Conservation (phyloP, 345 rosid genomes). For the Chamaenerion angustifolium region DNA sequence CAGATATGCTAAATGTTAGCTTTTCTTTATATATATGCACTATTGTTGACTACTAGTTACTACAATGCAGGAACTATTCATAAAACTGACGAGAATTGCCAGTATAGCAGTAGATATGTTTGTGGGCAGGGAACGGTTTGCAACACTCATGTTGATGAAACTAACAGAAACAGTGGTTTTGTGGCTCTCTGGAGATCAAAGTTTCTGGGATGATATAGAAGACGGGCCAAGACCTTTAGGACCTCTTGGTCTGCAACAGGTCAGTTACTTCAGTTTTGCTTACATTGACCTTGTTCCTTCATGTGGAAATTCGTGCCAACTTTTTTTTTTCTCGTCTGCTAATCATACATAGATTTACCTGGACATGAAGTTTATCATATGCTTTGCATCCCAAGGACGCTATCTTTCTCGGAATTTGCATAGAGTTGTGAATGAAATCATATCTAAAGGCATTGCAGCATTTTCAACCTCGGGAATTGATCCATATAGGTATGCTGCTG, state of each 20-base stretch:
- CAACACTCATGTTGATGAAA: conserved; percentile 80
- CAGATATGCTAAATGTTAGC: background rate
- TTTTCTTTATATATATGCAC: background rate
- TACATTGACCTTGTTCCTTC: background rate
- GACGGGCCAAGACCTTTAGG: conserved; percentile 91
- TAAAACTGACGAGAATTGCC: conserved; percentile 72
- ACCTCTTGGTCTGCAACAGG: conserved; percentile 88
- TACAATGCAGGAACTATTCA: conserved; percentile 64
- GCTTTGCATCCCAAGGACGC: conserved; percentile 97
- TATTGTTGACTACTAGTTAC: conserved; percentile 2
- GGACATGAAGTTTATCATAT: conserved; percentile 89
- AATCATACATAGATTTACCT: conserved; percentile 53
- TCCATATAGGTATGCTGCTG: conserved; percentile 53
- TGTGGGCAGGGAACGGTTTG: conserved; percentile 90
- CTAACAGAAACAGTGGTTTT: conserved; percentile 89
- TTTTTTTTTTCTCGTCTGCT: conserved; percentile 5
- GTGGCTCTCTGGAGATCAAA: conserved; percentile 94
- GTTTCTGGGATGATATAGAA: conserved; percentile 97
- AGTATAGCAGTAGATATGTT: conserved; percentile 93
- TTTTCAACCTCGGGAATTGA: conserved; percentile 88
- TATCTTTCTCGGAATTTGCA: conserved; percentile 85
- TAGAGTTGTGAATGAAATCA: conserved; percentile 78
- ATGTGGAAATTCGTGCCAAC: conserved; percentile 2
- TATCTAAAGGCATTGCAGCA: conserved; percentile 65
- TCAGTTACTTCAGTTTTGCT: conserved; percentile 13